Evolutionary conservation across 2,329 filamentous ascomycete species (phyloP).

Genomic region (Cytospora chrysosperma): DNA sequence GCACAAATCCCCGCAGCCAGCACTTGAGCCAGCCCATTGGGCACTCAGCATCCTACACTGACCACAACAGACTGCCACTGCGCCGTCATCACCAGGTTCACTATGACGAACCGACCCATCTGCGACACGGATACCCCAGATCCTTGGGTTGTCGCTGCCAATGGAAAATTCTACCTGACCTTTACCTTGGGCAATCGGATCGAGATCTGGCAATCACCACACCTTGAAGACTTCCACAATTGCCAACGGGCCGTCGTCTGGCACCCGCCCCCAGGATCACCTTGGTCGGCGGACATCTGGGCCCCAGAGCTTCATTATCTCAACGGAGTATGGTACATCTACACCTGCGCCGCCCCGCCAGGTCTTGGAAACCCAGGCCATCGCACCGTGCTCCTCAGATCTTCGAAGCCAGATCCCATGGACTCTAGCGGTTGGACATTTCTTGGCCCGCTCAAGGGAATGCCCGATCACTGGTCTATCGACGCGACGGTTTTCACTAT

Average conservation of each 20-base stretch:
- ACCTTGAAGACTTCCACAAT: conserved; percentile 33
- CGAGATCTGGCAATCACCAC: conserved; percentile 35
- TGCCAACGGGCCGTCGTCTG: conserved; percentile 26
- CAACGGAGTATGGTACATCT: conserved; percentile 22
- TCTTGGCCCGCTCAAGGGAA: conserved; percentile 26
- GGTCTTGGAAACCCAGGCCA: conserved; percentile 19
- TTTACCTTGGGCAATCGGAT: conserved; percentile 35
- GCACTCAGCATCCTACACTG: not conserved
- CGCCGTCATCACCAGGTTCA: not conserved
- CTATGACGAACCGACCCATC: conserved; percentile 34
- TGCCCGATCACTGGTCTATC: conserved; percentile 28
- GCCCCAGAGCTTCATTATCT: conserved; percentile 16
- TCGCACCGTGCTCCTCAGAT: conserved; percentile 21
- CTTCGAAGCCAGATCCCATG: conserved; percentile 19
- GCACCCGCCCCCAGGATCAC: conserved; percentile 16
- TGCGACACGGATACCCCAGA: conserved; percentile 32
- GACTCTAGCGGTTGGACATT: conserved; percentile 25
- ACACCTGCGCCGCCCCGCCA: conserved; percentile 17
- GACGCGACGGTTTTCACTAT: conserved; percentile 26
- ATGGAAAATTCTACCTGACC: conserved; percentile 30
- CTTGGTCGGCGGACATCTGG: conserved; percentile 16
- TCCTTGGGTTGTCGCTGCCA: conserved; percentile 32
- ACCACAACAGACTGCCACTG: not conserved
- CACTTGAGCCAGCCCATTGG: not conserved
- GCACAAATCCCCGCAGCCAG: not conserved